A percentile compares a stretch with the other conserved stretches of the same genome.
Conservation (phyloP, 805 yeast genomes). For the Pichia manshurica region DNA sequence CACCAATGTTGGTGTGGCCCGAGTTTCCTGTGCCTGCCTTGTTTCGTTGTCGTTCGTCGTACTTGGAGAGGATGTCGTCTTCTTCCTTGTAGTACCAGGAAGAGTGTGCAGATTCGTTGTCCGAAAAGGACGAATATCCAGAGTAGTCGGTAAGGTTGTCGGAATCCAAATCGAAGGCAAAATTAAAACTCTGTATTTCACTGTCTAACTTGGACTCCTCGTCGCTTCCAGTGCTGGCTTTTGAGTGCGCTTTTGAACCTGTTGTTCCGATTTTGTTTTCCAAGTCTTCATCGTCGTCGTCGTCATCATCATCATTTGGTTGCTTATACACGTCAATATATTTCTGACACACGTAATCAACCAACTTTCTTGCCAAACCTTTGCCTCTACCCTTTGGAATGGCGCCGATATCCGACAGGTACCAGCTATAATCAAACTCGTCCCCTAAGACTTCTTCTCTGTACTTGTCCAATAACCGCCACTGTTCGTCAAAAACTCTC, state of each 20-base stretch:
- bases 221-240: conserved; percentile 13
- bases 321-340: conserved; percentile 33
- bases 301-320: conserved; percentile 15
- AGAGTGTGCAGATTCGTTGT: conserved; percentile 31
- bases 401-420: conserved; percentile 53
- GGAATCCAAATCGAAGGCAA: conserved; percentile 30
- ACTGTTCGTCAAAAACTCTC: conserved; percentile 45
- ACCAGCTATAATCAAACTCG: conserved; percentile 42
- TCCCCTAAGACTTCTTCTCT: conserved; percentile 40
- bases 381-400: conserved; percentile 53
- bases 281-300: conserved; percentile 16
- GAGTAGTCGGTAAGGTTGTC: conserved; percentile 32
- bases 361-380: conserved; percentile 48
- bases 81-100: conserved; percentile 33
- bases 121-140: conserved; percentile 29
- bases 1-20: conserved; percentile 27
- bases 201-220: conserved; percentile 28
- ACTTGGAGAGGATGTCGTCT: conserved; percentile 30
- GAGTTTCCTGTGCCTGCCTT: not conserved
- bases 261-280: not conserved
- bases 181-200: conserved; percentile 31
- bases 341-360: conserved; percentile 45
- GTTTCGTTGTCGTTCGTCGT: conserved; percentile 27
- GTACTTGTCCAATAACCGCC: conserved; percentile 39
- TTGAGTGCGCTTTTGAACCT: not conserved